Evolutionary conservation across 116 monocot species (phyloP), one percentile per base, ranked within the genome.

Genomic region (Trichopus zeylanicus): DNA sequence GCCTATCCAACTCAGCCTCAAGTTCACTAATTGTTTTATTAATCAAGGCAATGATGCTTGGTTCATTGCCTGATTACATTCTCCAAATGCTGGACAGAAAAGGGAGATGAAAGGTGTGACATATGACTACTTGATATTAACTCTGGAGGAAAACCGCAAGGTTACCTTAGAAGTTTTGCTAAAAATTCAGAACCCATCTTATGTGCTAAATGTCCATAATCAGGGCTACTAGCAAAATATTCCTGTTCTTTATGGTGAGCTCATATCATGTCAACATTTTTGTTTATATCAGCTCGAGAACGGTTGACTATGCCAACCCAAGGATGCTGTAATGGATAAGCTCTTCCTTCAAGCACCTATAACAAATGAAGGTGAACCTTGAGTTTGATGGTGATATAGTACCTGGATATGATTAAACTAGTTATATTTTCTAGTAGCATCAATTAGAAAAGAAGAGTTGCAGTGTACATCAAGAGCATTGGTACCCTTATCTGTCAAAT

Each of bases 241-340:
- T 98, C 97, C 34, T 73, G 67, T 59, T 98, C 97, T 61, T 91
- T 98, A 23, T 77, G 79, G 32, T 91, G 70, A 59, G 97, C 97
- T 68, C 65, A 72, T 59, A 98, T 87, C 97, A 98, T 98, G 56
- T 98, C 97, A 66, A 88, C 78, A 72, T 85, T 98, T 73, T 87
- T 98, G 67, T 98, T 98, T 26, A 98, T 98, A 73, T 98, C 97
- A 65, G 97, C 91, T 74, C 91, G 97, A 53, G 97, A 98, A 31
- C 97, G 91, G 53, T 98, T 98, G 21, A 98, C 97, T 69, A 98
- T 75, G 68, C 97, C 97, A 64, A 98, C 97, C 97, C 97, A 98
- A 56, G 91, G 97, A 67, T 98, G 97, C 29, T 87, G 97, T 24
- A 98, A 65, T 19, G 87, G 77, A 60, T 98, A 98, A n/a, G 87